Base-by-base conservation (phyloP, 495 filamentous ascomycete species). In the Neurospora sp. region DNA sequence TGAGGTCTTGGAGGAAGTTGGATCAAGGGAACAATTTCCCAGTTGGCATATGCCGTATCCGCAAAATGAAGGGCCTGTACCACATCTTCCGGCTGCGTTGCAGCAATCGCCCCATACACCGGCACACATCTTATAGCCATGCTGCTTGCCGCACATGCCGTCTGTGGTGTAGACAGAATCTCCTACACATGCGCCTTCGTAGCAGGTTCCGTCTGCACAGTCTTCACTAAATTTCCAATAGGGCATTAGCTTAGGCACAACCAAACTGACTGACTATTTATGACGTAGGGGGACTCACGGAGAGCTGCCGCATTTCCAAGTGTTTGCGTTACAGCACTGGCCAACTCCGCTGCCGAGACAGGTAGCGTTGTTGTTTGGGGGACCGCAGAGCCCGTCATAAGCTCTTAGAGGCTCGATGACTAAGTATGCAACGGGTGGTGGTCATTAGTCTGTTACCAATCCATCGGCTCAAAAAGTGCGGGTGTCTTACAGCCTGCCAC, bases 61-160 rank as follows among this genome's bases (percentile, higher is more conserved):
- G 39, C 69, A 70, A 27, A 70, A 70, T 3, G 16, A 9, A 70
- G 69, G 69, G 16, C 77, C 76, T 8, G 71, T 76, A 1, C 77
- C 77, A 42, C 78, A 78, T 16, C 12, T 45, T 22, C 80, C 78
- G 44, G 70, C 70, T 17, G 76, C 45, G 48, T 72, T 78, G 74
- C 77, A 81, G 68, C 76, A 81, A 70, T 78, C 70, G 0, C 77
- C 80, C 78, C 75, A 80, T 74, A 73, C 71, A n/a, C 78, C 75
- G 9, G 68, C 59, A 71, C 77, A 81, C 4, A 5, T 16, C 31
- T 44, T 71, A 53, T 44, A 41, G 45, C 73, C 74, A 68, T 81
- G 39, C 7, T 75, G 22, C 1, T 38, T 16, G n/a, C 80, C 79
- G 40, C 79, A 81, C 0, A 48, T 78, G 14, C 79, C 78, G 68